Evolutionary conservation across 768 basidiomycete genomes (phyloP).

Genomic region (Mycena olivaceomarginata): DNA sequence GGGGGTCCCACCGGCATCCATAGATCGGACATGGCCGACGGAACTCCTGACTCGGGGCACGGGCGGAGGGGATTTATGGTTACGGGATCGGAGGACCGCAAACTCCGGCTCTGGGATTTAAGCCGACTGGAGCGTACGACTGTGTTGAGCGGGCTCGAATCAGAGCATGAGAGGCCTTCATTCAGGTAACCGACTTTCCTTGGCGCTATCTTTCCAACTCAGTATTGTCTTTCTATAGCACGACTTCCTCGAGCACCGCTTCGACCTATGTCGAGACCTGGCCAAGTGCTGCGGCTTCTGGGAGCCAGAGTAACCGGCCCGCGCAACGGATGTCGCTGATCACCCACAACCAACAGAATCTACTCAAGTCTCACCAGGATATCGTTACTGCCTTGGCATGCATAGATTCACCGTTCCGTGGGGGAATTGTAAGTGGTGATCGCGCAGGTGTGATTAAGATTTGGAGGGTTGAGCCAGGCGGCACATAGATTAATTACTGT

Average conservation of each 20-base stretch:
- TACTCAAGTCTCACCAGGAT: slow-evolving; percentile 93
- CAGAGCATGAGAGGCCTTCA: slow-evolving; percentile 83
- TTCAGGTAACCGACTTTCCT: slow-evolving; percentile 75
- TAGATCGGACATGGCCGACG: slow-evolving; percentile 69
- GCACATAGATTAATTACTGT: slow-evolving; percentile 17
- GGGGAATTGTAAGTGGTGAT: slow-evolving; percentile 95
- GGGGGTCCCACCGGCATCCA: slow-evolving; percentile 78
- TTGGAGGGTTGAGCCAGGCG: slow-evolving; percentile 82
- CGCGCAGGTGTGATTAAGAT: slow-evolving; percentile 93
- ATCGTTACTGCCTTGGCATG: slow-evolving; percentile 90
- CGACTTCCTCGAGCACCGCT: slow-evolving; percentile 64
- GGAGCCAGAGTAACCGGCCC: slow-evolving; percentile 77
- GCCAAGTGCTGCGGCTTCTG: slow-evolving; percentile 62
- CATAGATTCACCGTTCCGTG: slow-evolving; percentile 95
- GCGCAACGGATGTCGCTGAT: slow-evolving; percentile 87
- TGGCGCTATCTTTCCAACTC: neutral
- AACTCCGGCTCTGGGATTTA: slow-evolving; percentile 93
- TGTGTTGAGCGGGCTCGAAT: slow-evolving; percentile 87
- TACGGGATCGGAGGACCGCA: slow-evolving; percentile 93
- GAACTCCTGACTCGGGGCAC: slow-evolving; percentile 61
- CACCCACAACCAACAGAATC: slow-evolving; percentile 87
- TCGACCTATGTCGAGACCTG: slow-evolving; percentile 81
- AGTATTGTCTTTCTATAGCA: slow-evolving; percentile 47
- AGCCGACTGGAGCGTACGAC: slow-evolving; percentile 82
- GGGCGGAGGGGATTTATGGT: slow-evolving; percentile 82